Evolutionary conservation across 2,329 filamentous ascomycete species (phyloP), one percentile per base, ranked within the genome.

Genomic region (Aspergillus puulaauensis): DNA sequence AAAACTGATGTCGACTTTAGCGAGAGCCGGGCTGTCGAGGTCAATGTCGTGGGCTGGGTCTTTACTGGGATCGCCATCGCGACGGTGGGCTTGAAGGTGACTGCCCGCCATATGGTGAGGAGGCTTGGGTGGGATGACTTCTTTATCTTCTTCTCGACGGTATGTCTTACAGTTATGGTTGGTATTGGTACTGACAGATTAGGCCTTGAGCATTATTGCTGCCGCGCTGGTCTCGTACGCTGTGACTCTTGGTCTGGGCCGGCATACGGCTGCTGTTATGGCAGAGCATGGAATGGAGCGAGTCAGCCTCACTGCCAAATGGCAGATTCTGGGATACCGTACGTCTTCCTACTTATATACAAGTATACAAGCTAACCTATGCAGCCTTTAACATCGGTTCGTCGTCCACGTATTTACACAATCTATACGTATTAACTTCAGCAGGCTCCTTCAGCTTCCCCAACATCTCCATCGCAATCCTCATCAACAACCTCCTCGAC

Each of bases 121-220:
- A 39, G 46, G 4, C 24, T 63, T 7, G 68, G 67, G 17, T 70
- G 68, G 67, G 68, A 70, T 61, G 68, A 70, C 47, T 67, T 70
- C 44, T 68, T 70, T 33, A 70, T 70, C 23, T 66, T 69, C 40
- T 60, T 68, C 17, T 68, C 68, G 1, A 23, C 69, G 61, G 68
- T 70, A 54, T 17, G 31, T 40, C 24, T n/a, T 3, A 6, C 47
- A 2, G 2, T 6, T 17, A n/a, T 47, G 41, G 41, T 12, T 3
- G 7, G 15, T 11, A 9, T 15, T 15, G 44, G 27, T 3, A 11
- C 45, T 47, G 14, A 47, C 45, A 2, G 24, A 9, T 3, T 23
- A 70, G 68, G 62, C 44, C 12, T 55, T 69, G 15, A 69, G 68
- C 46, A 63, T 70, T 19, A 62, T 70, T 52, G 68, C 67, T 1